Conservation (phyloP, 495 filamentous ascomycete species). For the Sporormia fimetaria region DNA sequence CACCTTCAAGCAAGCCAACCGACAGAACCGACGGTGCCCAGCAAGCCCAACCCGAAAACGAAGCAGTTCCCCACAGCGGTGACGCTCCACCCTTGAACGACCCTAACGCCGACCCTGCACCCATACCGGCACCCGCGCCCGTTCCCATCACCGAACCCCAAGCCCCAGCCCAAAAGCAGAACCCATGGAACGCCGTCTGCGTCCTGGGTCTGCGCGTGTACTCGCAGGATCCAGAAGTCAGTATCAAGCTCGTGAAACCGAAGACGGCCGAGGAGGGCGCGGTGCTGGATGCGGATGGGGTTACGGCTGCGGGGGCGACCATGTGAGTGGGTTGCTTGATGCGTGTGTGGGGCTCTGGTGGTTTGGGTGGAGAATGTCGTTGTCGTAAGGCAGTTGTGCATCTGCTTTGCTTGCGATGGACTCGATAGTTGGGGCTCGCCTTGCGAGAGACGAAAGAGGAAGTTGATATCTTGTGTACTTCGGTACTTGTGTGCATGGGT, state of each 20-base stretch:
- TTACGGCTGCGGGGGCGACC: constrained; percentile 18
- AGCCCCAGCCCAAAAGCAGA: constrained; percentile 14
- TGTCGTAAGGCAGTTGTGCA: too few relatives aligned
- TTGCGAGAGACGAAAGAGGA: too few relatives aligned
- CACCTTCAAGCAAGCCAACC: too few relatives aligned
- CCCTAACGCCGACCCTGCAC: constrained; percentile 7
- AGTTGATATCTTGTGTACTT: too few relatives aligned
- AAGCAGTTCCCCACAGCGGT: background rate
- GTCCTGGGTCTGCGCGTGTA: constrained; percentile 22
- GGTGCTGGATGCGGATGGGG: constrained; percentile 19
- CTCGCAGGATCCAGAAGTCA: constrained; percentile 20
- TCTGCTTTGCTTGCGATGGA: too few relatives aligned
- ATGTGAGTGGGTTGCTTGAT: constrained; percentile 10
- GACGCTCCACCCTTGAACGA: background rate
- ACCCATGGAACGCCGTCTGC: constrained; percentile 24
- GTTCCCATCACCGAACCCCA: background rate
- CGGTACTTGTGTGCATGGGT: too few relatives aligned
- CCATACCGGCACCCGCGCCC: constrained; percentile 3
- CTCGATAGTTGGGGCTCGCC: too few relatives aligned
- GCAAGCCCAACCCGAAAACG: too few relatives aligned
- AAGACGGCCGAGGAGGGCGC: constrained; percentile 21
- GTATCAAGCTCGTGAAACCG: constrained; percentile 23
- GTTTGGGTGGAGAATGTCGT: background rate
- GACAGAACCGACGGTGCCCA: too few relatives aligned
- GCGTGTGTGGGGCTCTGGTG: background rate